Conservation (phyloP, 1,284 basidiomycete genomes). For the Psilocybe mexicana region DNA sequence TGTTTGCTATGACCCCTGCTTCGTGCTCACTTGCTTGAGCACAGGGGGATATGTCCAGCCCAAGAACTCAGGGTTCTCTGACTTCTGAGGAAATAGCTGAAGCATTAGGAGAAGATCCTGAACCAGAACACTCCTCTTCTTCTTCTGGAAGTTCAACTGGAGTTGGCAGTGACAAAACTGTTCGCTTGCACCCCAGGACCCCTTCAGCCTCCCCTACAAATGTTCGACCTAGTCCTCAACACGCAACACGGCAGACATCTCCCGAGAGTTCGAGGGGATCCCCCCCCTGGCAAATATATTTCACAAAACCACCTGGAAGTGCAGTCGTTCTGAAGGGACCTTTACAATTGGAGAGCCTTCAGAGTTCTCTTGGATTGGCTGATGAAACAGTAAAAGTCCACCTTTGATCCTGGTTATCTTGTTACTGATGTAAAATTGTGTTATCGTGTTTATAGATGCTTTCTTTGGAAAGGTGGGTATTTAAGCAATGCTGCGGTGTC, state of each 20-base stretch:
- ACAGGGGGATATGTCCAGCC: conserved; percentile 24
- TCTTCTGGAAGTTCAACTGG: conserved; percentile 9
- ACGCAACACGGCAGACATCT: neutral
- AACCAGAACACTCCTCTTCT: conserved; percentile 14
- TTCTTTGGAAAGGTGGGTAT: conserved; percentile 17
- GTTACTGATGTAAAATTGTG: neutral
- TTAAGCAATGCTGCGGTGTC: too few relatives aligned
- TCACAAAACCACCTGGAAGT: conserved; percentile 28
- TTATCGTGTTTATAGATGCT: conserved; percentile 11
- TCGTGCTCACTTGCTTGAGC: neutral
- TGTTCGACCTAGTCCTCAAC: neutral
- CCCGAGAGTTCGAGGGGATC: neutral
- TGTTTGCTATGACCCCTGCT: neutral
- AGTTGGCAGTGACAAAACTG: conserved; percentile 23
- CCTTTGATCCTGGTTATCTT: neutral
- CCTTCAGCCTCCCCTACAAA: neutral
- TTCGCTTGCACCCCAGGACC: conserved; percentile 15
- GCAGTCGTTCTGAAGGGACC: conserved; percentile 28
- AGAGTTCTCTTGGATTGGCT: conserved; percentile 18
- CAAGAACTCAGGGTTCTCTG: conserved; percentile 12
- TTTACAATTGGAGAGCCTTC: conserved; percentile 21
- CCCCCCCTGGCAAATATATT: conserved; percentile 27
- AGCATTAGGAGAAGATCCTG: conserved; percentile 16
- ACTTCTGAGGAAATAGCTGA: conserved; percentile 22
- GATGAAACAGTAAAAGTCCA: conserved; percentile 23